Percentiles rank a stretch among this genome's conserved stretches.
Evolutionary conservation across 805 yeast genomes (phyloP).

Genomic region (Candida argentea): DNA sequence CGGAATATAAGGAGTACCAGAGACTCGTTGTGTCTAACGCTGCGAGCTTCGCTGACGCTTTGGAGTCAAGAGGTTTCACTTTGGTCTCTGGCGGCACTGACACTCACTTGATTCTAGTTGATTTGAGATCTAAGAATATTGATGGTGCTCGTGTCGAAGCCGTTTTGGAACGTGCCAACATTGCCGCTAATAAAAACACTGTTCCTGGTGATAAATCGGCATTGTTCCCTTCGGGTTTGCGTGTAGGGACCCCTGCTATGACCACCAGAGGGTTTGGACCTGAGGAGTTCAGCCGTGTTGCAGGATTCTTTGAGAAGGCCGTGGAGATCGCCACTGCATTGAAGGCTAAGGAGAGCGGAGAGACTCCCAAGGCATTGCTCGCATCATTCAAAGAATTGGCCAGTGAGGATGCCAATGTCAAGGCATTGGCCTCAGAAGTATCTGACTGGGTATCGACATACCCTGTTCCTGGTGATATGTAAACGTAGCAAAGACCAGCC

Average conservation of each 20-base stretch:
- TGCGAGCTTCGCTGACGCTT: slow-evolving; percentile 65
- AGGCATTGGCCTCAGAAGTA: slow-evolving; percentile 54
- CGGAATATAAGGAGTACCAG: slow-evolving; percentile 89
- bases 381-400: slow-evolving; percentile 66
- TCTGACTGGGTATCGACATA: slow-evolving; percentile 60
- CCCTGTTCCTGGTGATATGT: slow-evolving; percentile 81
- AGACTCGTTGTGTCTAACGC: slow-evolving; percentile 83
- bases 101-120: slow-evolving; percentile 90
- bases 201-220: slow-evolving; percentile 98
- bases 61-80: slow-evolving; percentile 62
- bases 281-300: slow-evolving; percentile 75
- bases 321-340: slow-evolving; percentile 55
- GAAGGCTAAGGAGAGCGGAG: slow-evolving; percentile 50
- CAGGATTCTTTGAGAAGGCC: slow-evolving; percentile 68
- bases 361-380: slow-evolving; percentile 47
- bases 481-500: too few species aligned
- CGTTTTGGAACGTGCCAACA: slow-evolving; percentile 86
- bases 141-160: slow-evolving; percentile 29
- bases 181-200: slow-evolving; percentile 94
- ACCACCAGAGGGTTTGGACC: slow-evolving; percentile 92
- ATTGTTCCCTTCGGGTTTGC: slow-evolving; percentile 91
- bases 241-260: slow-evolving; percentile 99
- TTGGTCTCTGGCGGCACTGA: slow-evolving; percentile 94
- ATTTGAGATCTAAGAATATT: slow-evolving; percentile 44
- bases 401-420: slow-evolving; percentile 50